A percentile compares a stretch with the other conserved stretches of the same genome.
These are phyloP conservation scores for Andalucia godoyi DNA, from an alignment of 78 protist species.

Conservation along the genomic window DNA sequence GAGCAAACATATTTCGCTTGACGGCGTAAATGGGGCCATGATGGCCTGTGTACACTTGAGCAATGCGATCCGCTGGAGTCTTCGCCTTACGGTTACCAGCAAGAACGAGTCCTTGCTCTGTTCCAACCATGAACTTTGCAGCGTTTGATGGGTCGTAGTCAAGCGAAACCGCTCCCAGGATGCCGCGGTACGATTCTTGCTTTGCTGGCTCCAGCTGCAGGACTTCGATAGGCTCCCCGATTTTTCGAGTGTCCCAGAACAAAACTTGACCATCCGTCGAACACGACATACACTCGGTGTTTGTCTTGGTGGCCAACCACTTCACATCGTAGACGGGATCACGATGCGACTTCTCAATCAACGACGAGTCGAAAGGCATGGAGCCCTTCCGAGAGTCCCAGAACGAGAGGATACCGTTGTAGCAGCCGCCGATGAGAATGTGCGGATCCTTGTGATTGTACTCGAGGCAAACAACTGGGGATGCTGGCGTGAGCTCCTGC, in stretches of 20 bases:
- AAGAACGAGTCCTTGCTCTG: constrained; percentile 61
- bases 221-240: constrained; percentile 34
- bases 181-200: background rate
- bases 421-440: constrained; percentile 61
- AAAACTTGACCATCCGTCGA: constrained; percentile 51
- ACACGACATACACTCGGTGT: constrained; percentile 41
- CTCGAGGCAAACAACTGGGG: constrained; percentile 51
- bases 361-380: background rate
- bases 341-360: constrained; percentile 56
- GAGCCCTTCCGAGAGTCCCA: constrained; percentile 55
- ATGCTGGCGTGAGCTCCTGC: constrained; percentile 33
- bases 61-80: constrained; percentile 37
- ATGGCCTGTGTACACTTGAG: constrained; percentile 42
- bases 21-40: constrained; percentile 73
- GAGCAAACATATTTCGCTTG: constrained; percentile 39
- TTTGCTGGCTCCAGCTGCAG: constrained; percentile 16
- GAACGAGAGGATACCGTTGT: constrained; percentile 51
- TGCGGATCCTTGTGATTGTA: constrained; percentile 66
- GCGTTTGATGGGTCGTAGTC: constrained; percentile 43
- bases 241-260: constrained; percentile 68
- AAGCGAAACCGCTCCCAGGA: constrained; percentile 28
- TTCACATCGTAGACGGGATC: constrained; percentile 58
- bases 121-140: constrained; percentile 63
- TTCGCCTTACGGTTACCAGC: constrained; percentile 48
- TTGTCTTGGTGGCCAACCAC: constrained; percentile 62